Evolutionary conservation across 2,329 filamentous ascomycete genomes (phyloP).

Genomic region (Venturia aucupariae): DNA sequence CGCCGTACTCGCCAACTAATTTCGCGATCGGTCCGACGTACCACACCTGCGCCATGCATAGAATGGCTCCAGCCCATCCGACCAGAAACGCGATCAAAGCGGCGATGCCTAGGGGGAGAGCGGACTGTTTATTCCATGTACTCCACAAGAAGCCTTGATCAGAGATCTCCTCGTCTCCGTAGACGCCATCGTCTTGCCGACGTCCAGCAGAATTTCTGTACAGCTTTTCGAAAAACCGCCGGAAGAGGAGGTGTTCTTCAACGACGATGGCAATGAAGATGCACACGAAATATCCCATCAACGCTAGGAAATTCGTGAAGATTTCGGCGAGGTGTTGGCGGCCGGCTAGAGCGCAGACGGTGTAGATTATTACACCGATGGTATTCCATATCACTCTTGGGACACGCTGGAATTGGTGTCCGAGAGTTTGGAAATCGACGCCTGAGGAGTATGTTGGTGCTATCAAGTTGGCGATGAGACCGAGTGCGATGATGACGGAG

Average conservation of each 20-base stretch:
- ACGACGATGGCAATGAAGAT: slow-evolving; percentile 20
- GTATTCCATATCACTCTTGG: slow-evolving; percentile 35
- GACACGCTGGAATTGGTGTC: slow-evolving; percentile 47
- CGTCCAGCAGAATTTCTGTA: slow-evolving; percentile 47
- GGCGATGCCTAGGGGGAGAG: slow-evolving; percentile 27
- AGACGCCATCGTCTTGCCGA: slow-evolving; percentile 23
- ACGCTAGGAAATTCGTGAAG: slow-evolving; percentile 21
- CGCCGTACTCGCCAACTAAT: slow-evolving; percentile 1
- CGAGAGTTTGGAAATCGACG: slow-evolving; percentile 55
- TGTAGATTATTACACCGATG: slow-evolving; percentile 10
- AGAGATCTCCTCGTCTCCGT: neutral
- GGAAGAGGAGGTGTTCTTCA: slow-evolving; percentile 28
- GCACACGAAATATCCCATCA: slow-evolving; percentile 26
- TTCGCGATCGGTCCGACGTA: slow-evolving; percentile 22
- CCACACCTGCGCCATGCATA: slow-evolving; percentile 29
- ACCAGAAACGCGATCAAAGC: slow-evolving; percentile 26
- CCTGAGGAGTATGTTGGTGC: slow-evolving; percentile 54
- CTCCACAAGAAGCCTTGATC: slow-evolving; percentile 23
- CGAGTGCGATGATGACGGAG: slow-evolving; percentile 48
- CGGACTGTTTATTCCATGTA: slow-evolving; percentile 24
- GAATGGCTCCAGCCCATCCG: slow-evolving; percentile 26
- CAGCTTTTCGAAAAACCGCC: slow-evolving; percentile 53
- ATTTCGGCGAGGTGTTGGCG: slow-evolving; percentile 40
- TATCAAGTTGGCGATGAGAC: slow-evolving; percentile 50
- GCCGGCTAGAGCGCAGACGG: slow-evolving; percentile 58